Evolutionary conservation across 352 stramenopile genomes (phyloP).

Genomic region (Salisapilia sapeloensis): DNA sequence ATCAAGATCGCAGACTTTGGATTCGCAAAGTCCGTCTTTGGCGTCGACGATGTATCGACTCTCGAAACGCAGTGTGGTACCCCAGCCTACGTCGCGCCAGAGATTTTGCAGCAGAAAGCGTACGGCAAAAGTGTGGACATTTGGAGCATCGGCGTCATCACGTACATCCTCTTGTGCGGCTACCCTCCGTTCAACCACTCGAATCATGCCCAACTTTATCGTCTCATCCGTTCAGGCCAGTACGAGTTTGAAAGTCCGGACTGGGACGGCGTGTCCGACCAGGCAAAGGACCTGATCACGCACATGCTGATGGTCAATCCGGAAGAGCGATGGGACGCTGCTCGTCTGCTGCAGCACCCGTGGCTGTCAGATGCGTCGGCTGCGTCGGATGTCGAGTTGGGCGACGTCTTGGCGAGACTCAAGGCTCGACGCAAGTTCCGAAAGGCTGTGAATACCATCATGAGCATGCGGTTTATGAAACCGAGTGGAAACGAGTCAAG

Average conservation of each 20-base stretch:
- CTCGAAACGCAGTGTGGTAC: constrained; percentile 56
- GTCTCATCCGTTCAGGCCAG: constrained; percentile 42
- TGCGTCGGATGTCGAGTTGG: constrained; percentile 54
- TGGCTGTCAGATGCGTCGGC: constrained; percentile 76
- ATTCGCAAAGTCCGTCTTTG: constrained; percentile 54
- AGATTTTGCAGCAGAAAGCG: constrained; percentile 53
- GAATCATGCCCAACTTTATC: constrained; percentile 80
- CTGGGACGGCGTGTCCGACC: constrained; percentile 54
- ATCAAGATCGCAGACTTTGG: constrained; percentile 79
- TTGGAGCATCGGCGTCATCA: constrained; percentile 84
- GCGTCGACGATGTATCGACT: constrained; percentile 20
- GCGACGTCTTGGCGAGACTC: constrained; percentile 75
- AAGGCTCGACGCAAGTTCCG: constrained; percentile 88
- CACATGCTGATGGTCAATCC: constrained; percentile 82
- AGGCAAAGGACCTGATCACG: constrained; percentile 81
- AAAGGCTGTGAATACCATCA: constrained; percentile 82
- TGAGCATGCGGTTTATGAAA: no score
- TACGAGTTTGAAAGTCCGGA: constrained; percentile 72
- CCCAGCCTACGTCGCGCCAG: constrained; percentile 54
- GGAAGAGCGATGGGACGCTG: constrained; percentile 49
- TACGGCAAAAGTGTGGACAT: constrained; percentile 76
- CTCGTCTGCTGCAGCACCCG: constrained; percentile 56
- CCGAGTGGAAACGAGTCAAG: no score
- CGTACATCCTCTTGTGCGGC: constrained; percentile 70
- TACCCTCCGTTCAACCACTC: constrained; percentile 83